phyloP scores from a whole-genome alignment of 371 early-diverging fungal genomes.

The Saksenaea oblongispora region DNA sequence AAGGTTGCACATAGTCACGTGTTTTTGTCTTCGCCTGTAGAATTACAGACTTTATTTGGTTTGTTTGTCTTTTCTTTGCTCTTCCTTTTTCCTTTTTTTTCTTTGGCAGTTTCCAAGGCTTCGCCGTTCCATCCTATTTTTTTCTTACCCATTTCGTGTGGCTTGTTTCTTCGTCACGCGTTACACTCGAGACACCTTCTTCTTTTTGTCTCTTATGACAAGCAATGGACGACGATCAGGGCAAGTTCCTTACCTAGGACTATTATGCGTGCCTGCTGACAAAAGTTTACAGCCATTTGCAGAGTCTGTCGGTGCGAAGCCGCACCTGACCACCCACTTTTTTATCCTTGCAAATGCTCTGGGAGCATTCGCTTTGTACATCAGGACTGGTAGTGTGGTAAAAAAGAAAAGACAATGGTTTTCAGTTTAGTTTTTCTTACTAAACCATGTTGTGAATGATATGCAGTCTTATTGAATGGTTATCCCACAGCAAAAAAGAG shows the following conservation, averaged over 20 bases:
- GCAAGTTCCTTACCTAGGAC: not conserved
- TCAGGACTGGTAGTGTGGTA: slow-evolving; percentile 56
- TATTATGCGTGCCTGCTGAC: not conserved
- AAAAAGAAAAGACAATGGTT: not conserved
- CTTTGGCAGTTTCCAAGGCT: too few relatives aligned
- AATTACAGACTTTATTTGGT: too few relatives aligned
- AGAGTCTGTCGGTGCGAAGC: slow-evolving; percentile 74
- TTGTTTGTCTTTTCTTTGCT: too few relatives aligned
- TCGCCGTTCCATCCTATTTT: too few relatives aligned
- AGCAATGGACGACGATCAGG: slow-evolving; percentile 4
- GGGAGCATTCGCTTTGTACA: slow-evolving; percentile 79
- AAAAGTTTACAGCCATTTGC: slow-evolving; percentile 50
- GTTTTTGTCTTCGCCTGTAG: too few relatives aligned
- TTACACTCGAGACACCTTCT: too few relatives aligned
- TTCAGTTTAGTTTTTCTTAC: not conserved
- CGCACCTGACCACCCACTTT: slow-evolving; percentile 66
- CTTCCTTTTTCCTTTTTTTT: too few relatives aligned
- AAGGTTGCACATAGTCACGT: too few relatives aligned
- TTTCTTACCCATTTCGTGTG: too few relatives aligned
- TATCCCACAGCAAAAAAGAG: slow-evolving; percentile 79
- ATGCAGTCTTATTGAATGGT: slow-evolving; percentile 78
- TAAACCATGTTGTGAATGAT: too few relatives aligned
- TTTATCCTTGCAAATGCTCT: slow-evolving; percentile 77
- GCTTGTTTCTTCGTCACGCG: too few relatives aligned
- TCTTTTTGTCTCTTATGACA: not conserved